These are phyloP conservation scores for Lentinula raphanica DNA, from an alignment of 768 basidiomycete genomes.

Conservation along the genomic window DNA sequence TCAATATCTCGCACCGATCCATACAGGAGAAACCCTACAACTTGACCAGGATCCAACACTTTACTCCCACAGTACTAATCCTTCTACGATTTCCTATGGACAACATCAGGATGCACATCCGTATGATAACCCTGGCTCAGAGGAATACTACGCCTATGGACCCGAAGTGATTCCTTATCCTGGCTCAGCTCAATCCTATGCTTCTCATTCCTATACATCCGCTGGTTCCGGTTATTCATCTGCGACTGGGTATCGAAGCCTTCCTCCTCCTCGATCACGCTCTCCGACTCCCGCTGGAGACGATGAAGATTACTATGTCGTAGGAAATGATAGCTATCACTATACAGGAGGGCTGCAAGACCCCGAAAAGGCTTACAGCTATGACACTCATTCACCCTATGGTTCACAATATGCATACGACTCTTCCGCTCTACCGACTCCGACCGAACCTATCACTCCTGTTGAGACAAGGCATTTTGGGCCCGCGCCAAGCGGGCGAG, in stretches of 20 bases:
- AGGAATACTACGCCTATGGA: constrained; percentile 30
- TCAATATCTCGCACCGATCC: constrained; percentile 54
- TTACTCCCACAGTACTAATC: constrained; percentile 21
- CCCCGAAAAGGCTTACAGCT: constrained; percentile 34
- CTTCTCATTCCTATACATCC: constrained; percentile 27
- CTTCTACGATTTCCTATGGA: constrained; percentile 14
- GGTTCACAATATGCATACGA: constrained; percentile 17
- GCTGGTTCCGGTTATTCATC: constrained; percentile 67
- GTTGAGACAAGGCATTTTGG: constrained; percentile 77
- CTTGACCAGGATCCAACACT: constrained; percentile 32
- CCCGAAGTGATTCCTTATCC: constrained; percentile 28
- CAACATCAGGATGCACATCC: not conserved
- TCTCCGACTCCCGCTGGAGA: constrained; percentile 74
- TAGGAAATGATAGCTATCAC: constrained; percentile 51
- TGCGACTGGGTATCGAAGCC: constrained; percentile 46
- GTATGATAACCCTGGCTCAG: constrained; percentile 14
- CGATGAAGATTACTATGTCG: constrained; percentile 65
- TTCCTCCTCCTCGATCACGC: constrained; percentile 52
- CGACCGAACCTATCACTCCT: constrained; percentile 5
- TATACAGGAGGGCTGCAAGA: constrained; percentile 42
- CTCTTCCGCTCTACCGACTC: constrained; percentile 13
- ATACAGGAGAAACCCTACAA: constrained; percentile 61
- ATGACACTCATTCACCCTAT: constrained; percentile 15
- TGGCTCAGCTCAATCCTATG: constrained; percentile 27
- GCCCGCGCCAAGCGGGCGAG: constrained; percentile 78